A percentile compares a stretch with the other conserved stretches of the same genome.
These are phyloP conservation scores for Penstemon barbatus DNA, from an alignment of 257 asterid genomes.

Conservation along the genomic window DNA sequence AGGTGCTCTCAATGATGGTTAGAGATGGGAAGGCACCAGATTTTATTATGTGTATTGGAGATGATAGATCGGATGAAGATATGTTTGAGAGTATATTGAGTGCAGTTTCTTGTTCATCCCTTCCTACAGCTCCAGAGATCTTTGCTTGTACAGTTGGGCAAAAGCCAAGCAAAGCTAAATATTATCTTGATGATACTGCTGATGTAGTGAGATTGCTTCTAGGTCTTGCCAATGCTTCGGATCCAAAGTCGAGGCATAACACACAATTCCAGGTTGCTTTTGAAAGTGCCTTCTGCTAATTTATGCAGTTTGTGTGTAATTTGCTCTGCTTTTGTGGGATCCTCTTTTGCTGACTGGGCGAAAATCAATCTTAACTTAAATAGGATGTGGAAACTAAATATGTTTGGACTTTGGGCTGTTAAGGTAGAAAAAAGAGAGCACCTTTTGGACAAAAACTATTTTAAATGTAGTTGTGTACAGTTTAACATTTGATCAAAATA, in stretches of 20 bases:
- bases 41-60: constrained; percentile 83
- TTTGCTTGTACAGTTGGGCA: constrained; percentile 96
- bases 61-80: constrained; percentile 85
- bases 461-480: constrained; percentile 51
- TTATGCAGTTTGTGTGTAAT: constrained; percentile 24
- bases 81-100: constrained; percentile 85
- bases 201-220: constrained; percentile 75
- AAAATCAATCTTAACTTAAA: constrained; percentile 32
- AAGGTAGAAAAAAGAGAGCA: constrained; percentile 22
- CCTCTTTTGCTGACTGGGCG: constrained; percentile 15
- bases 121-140: constrained; percentile 56
- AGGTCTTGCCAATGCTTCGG: constrained; percentile 68
- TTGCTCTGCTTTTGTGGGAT: constrained; percentile 26
- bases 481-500: constrained; percentile 31
- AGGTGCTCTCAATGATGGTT: constrained; percentile 62
- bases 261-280: constrained; percentile 59
- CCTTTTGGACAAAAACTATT: constrained; percentile 8
- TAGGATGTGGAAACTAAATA: constrained; percentile 33
- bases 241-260: constrained; percentile 60
- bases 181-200: constrained; percentile 75
- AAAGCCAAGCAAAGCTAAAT: constrained; percentile 94
- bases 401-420: constrained; percentile 30
- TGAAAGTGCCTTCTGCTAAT: constrained; percentile 43
- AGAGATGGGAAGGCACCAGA: constrained; percentile 58
- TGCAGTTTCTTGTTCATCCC: constrained; percentile 39